phyloP scores from a whole-genome alignment of 1,284 basidiomycete genomes.

The Fomes fomentarius region DNA sequence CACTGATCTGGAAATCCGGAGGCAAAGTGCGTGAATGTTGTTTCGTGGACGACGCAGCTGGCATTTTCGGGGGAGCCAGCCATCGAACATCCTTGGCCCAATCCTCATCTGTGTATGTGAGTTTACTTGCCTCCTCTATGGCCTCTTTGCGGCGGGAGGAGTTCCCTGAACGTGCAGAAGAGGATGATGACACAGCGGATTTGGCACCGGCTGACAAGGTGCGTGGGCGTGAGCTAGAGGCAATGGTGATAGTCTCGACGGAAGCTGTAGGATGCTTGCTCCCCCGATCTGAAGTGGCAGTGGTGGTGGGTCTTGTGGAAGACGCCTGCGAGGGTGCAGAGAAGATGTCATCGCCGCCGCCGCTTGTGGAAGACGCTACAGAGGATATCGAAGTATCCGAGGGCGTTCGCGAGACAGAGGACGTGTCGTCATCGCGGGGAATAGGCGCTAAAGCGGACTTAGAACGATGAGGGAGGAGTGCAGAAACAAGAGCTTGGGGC shows the following conservation, averaged over 20 bases:
- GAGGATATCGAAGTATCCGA: slow-evolving; percentile 37
- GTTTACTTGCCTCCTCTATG: slow-evolving; percentile 29
- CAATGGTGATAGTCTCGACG: slow-evolving; percentile 30
- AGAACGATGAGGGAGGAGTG: slow-evolving; percentile 27
- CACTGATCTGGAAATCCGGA: slow-evolving; percentile 27
- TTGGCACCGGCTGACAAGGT: slow-evolving; percentile 17
- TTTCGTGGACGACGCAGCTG: slow-evolving; percentile 29
- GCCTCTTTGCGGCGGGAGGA: slow-evolving; percentile 32
- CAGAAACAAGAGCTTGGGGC: slow-evolving; percentile 32
- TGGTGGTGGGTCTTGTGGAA: slow-evolving; percentile 33
- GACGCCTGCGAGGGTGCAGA: slow-evolving; percentile 34
- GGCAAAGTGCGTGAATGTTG: slow-evolving; percentile 23
- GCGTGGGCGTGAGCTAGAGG: slow-evolving; percentile 24
- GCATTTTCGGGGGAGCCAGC: slow-evolving; percentile 48
- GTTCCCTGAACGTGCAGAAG: slow-evolving; percentile 16
- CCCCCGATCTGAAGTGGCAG: slow-evolving; percentile 28
- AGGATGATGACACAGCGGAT: slow-evolving; percentile 21
- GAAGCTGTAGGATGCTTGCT: slow-evolving; percentile 8
- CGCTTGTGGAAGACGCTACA: slow-evolving; percentile 40
- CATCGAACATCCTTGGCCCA: slow-evolving; percentile 69
- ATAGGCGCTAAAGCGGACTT: slow-evolving; percentile 13
- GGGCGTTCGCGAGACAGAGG: slow-evolving; percentile 28
- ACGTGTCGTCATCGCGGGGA: slow-evolving; percentile 18
- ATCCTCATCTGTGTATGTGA: slow-evolving; percentile 51
- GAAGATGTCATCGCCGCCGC: slow-evolving; percentile 33